Evolutionary conservation across 306 rosid genomes (phyloP), one percentile per base, ranked within the genome.

Genomic region (Acacia crassicarpa): DNA sequence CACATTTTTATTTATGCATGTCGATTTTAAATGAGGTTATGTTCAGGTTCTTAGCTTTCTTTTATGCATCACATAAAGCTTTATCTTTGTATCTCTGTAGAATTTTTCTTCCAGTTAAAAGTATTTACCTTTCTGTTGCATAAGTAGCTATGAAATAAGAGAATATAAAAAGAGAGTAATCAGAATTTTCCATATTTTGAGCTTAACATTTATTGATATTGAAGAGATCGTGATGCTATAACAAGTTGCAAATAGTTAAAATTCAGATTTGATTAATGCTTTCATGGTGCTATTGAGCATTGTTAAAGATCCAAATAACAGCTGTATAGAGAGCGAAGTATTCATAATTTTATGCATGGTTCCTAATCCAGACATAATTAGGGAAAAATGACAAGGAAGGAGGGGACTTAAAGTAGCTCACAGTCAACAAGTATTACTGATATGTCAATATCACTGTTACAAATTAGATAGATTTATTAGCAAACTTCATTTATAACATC

Each of bases 31-130:
- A 32, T 30, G 65, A 30, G 1, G 45, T 49, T 73, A 19, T 72
- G 9, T 48, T 46, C 43, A 46, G 58, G 9, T 22, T 71, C 15
- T 71, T 23, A 44, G 3, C 38, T 61, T 40, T 20, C 35, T 70
- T 70, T 46, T 13, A 44, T 70, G 8, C 13, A 14, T 9, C 23
- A 19, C 17, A 41, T 68, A 10, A n/a, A 40, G 20, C 51, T 14
- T 15, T 46, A 45, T 46, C 22, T 8, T 13, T n/a, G n/a, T 72
- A 27, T 12, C 25, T 14, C 58, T 12, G 19, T 16, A 72, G 25
- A 10, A 69, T n/a, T 9, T 69, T 69, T 54, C 53, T 69, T 41
- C 33, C 74, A 43, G 43, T 72, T 46, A 72, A 72, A 72, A 15
- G 4, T 23, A 8, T 72, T 46, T 41, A 48, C 62, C 30, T 48